phyloP scores from a whole-genome alignment of 805 yeast species.

The Ogataea minuta region DNA sequence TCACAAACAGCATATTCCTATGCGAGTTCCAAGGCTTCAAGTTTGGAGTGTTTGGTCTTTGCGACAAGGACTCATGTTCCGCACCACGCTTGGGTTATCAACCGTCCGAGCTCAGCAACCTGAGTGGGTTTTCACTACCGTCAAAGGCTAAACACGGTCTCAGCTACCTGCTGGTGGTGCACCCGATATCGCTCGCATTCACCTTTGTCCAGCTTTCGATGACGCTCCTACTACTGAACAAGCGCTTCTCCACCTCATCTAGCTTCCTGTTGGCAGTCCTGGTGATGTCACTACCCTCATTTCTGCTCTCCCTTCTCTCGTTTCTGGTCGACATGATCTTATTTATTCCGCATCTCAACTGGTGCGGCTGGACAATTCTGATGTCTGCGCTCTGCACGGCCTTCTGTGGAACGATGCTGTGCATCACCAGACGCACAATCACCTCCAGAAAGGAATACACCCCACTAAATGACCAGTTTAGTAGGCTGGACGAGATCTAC shows the following conservation, averaged over 20 bases:
- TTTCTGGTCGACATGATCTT: slow-evolving; percentile 79
- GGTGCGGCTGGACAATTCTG: slow-evolving; percentile 84
- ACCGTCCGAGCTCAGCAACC: slow-evolving; percentile 31
- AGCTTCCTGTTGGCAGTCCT: slow-evolving; percentile 50
- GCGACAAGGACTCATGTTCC: slow-evolving; percentile 44
- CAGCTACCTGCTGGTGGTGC: slow-evolving; percentile 62
- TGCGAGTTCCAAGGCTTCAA: slow-evolving; percentile 47
- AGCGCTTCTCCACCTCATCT: slow-evolving; percentile 33
- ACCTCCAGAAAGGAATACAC: slow-evolving; percentile 40
- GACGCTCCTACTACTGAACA: slow-evolving; percentile 40
- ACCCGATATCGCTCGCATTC: slow-evolving; percentile 60
- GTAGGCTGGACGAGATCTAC: background rate
- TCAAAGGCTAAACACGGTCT: slow-evolving; percentile 57
- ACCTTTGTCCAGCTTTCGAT: slow-evolving; percentile 45
- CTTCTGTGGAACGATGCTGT: slow-evolving; percentile 59
- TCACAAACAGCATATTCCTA: slow-evolving; percentile 47
- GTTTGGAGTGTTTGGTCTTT: slow-evolving; percentile 74
- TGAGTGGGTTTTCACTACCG: slow-evolving; percentile 49
- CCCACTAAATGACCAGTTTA: background rate
- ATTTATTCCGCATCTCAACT: slow-evolving; percentile 70
- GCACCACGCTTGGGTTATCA: slow-evolving; percentile 43
- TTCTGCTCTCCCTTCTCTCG: slow-evolving; percentile 66
- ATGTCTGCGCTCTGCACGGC: slow-evolving; percentile 67
- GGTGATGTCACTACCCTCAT: slow-evolving; percentile 62
- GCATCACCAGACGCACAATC: slow-evolving; percentile 69